Base-by-base conservation (phyloP, 2,329 filamentous ascomycete species). In the Apiospora hydei region DNA sequence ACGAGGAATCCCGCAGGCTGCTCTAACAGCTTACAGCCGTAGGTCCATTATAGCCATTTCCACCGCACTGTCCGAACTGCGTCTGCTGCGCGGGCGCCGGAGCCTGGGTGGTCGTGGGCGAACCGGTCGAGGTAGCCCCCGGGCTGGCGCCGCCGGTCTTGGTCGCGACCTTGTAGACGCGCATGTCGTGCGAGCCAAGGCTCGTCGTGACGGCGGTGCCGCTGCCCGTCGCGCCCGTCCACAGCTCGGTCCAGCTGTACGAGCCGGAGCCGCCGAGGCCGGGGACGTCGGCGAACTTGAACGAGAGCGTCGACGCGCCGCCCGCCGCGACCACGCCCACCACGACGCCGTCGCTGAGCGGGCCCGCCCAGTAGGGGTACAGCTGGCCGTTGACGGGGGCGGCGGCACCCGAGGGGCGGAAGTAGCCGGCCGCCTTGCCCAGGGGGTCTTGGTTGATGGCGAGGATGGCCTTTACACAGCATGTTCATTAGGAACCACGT, bases 201-300 rank as follows among this genome's bases (percentile, higher is more conserved):
- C 73, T 70, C 24, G 77, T 76, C 7, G 73, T 74, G 10, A 78
- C 69, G 30, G 72, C 71, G 3, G 73, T 72, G 11, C 74, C 79
- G 10, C 44, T 74, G 6, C 80, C 80, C 10, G 72, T 74, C 21
- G 73, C 68, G 3, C 77, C 78, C 0, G 73, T 77, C 71, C 78
- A 80, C 71, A 77, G 72, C 72, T 81, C 78, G 61, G 74, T 78
- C 85, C 84, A 86, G n/a, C 78, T 79, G 74, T 83, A 86, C 1
- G 80, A 81, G 74, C 77, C 78, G 10, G 81, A 80, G 46, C 68
- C 68, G 0, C 81, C 81, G 4, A 80, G 75, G 8, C 84, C 85
- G n/a, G 80, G 81, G 6, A 82, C 77, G n/a, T 81, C 74, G 70
- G 84, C 82, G 73, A 87, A 85, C 72, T 84, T 83, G 74, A 86